Evolutionary conservation across 768 basidiomycete genomes (phyloP), one percentile per base, ranked within the genome.

Genomic region (Hygrocybe coccinea): DNA sequence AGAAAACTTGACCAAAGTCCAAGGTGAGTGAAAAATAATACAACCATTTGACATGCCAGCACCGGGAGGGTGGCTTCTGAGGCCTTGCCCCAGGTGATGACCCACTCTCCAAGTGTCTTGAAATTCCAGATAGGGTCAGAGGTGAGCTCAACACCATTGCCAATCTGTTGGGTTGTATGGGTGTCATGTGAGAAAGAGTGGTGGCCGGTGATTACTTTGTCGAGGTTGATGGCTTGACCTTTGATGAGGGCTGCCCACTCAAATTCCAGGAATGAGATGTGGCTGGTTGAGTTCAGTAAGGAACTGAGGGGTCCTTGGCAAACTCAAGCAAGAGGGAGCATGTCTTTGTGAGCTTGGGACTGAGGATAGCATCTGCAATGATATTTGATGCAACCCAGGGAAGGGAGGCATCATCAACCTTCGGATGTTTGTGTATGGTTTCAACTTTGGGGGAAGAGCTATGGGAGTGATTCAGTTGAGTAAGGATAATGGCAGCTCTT

Each of bases 221-320:
- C 62, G 52, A 72, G 62, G 58, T 70, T 57, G 57, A 71, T 59
- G 25, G 58, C 47, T 41, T 41, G 39, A 10, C 39, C 39, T 19
- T 11, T 41, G 39, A 41, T 14, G 14, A 41, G 39, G 11, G 39
- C 39, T 3, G 19, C 15, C 39, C 39, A 41, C 10, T 41, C 10
- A 10, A 5, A 14, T 11, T 41, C 39, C 3, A 10, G 39, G 39
- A 41, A 41, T 3, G 39, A 41, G 39, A 41, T 11, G 10, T 29
- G 29, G 29, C 29, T 29, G 29, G 29, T 29, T 4, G 29, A 29
- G 29, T 29, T 29, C 3, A 29, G 29, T 29, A 29, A 29, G 3
- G 29, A 29, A 8, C 29, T 29, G 29, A 29, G 29, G 29, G 29
- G 29, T 29, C 29, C 8, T 29, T 41, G 39, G 39, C 39, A 19